Conservation (phyloP, 148 eudicot genomes). For the Amaranthus cruentus region DNA sequence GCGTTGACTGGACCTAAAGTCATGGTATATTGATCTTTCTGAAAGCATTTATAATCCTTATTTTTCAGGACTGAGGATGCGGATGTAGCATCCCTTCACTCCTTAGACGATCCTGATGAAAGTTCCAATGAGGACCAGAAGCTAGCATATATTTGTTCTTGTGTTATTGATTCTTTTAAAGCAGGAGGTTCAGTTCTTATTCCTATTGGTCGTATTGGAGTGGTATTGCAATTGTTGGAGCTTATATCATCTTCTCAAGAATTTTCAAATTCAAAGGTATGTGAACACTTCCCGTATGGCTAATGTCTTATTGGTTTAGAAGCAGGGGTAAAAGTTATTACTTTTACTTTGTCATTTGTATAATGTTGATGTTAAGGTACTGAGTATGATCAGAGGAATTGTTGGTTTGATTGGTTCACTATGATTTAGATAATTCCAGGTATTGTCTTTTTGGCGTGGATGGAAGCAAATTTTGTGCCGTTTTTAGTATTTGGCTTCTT, state of each 20-base stretch:
- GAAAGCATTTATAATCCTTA: neutral
- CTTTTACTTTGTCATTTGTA: neutral
- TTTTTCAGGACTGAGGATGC: slow-evolving; percentile 35
- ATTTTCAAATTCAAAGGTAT: slow-evolving; percentile 53
- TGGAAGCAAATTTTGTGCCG: neutral
- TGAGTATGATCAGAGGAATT: neutral
- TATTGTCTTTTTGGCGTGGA: neutral
- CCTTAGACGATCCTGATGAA: slow-evolving; percentile 47
- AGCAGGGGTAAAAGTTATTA: neutral
- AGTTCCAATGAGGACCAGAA: slow-evolving; percentile 61
- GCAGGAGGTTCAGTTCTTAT: slow-evolving; percentile 79
- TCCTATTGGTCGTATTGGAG: slow-evolving; percentile 67
- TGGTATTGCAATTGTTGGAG: slow-evolving; percentile 69
- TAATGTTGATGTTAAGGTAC: neutral
- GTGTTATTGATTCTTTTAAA: slow-evolving; percentile 53
- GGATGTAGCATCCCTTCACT: slow-evolving; percentile 18
- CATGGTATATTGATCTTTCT: neutral
- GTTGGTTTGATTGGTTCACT: neutral
- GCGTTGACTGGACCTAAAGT: neutral
- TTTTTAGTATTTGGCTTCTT: neutral
- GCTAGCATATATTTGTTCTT: slow-evolving; percentile 60
- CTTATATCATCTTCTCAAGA: slow-evolving; percentile 41
- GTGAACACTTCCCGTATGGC: neutral
- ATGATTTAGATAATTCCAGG: neutral
- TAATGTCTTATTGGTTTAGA: neutral